Percentiles rank a stretch among this genome's conserved stretches.
phyloP scores from a whole-genome alignment of 2,329 filamentous ascomycete genomes.

The Penicillium vulpinum region DNA sequence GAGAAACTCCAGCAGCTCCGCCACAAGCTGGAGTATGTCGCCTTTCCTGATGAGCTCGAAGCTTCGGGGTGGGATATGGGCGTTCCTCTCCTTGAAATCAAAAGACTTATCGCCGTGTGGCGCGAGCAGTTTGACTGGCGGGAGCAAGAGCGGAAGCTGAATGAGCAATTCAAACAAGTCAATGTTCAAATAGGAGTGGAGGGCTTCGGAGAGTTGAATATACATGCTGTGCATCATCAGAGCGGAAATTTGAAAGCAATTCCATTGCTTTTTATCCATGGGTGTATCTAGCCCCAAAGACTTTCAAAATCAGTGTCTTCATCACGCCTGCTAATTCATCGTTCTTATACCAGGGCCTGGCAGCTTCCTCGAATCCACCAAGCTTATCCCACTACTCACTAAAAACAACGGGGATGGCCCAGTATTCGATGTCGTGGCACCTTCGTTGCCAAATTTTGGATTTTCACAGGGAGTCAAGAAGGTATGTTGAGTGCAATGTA shows the following conservation, averaged over 20 bases:
- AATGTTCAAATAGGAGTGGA: conserved; percentile 55
- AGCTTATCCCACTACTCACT: conserved; percentile 49
- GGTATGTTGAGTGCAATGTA: conserved; percentile 11
- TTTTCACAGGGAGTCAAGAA: conserved; percentile 51
- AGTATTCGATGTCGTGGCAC: conserved; percentile 55
- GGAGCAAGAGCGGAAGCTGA: conserved; percentile 58
- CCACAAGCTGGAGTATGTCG: conserved; percentile 55
- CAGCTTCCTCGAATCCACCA: conserved; percentile 60
- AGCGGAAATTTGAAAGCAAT: conserved; percentile 56
- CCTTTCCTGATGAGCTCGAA: conserved; percentile 60
- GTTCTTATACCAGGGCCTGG: conserved; percentile 54
- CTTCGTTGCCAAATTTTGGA: conserved; percentile 58
- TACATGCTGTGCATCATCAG: conserved; percentile 65
- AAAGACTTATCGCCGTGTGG: conserved; percentile 61
- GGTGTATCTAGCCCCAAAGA: conserved; percentile 45
- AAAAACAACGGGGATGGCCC: conserved; percentile 38
- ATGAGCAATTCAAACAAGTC: conserved; percentile 60
- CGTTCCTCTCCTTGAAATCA: conserved; percentile 56
- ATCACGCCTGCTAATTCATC: not conserved
- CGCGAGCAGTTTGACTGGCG: conserved; percentile 61
- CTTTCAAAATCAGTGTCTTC: conserved; percentile 8
- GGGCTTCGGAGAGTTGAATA: conserved; percentile 59
- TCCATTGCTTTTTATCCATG: conserved; percentile 67
- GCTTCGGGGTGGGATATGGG: conserved; percentile 59
- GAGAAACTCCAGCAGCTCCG: conserved; percentile 55